Conservation (phyloP, 805 yeast species). For the Yarrowia deformans region DNA sequence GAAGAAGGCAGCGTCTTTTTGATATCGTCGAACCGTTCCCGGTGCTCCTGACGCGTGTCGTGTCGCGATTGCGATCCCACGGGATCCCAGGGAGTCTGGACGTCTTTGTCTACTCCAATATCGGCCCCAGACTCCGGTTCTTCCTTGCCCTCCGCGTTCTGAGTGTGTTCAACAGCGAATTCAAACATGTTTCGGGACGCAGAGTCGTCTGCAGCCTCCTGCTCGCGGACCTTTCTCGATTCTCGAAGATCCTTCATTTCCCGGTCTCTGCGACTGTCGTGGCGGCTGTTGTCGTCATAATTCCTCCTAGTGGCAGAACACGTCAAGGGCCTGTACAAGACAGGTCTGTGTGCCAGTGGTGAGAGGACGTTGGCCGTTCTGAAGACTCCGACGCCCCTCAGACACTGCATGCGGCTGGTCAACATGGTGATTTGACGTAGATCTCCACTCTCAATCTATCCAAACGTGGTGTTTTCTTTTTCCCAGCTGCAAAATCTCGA, state of each 20-base stretch:
- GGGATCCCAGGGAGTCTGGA: conserved; percentile 14
- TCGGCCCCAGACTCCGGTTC: not conserved
- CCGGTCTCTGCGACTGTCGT: conserved; percentile 6
- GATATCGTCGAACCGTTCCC: conserved; percentile 19
- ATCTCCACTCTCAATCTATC: not conserved
- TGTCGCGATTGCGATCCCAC: conserved; percentile 5
- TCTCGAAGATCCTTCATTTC: conserved; percentile 6
- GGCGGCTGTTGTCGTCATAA: conserved; percentile 2
- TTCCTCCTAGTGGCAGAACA: conserved; percentile 3
- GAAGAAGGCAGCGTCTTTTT: conserved; percentile 23
- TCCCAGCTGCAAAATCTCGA: not conserved
- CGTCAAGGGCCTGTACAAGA: conserved; percentile 2
- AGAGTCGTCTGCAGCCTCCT: conserved; percentile 1
- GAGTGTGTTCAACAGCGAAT: conserved; percentile 4
- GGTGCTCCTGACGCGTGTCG: conserved; percentile 10
- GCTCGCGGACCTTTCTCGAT: not conserved
- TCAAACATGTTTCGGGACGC: conserved; percentile 13
- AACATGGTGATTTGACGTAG: conserved; percentile 2
- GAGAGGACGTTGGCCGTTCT: not conserved
- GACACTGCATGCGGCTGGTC: conserved; percentile 23
- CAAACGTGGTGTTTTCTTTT: not conserved
- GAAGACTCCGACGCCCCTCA: not conserved
- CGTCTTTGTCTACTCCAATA: conserved; percentile 4
- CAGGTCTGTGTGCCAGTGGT: not conserved
- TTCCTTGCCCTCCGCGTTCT: not conserved